Conservation (phyloP, 1,139 yeast genomes). For the Candida tropicalis region DNA sequence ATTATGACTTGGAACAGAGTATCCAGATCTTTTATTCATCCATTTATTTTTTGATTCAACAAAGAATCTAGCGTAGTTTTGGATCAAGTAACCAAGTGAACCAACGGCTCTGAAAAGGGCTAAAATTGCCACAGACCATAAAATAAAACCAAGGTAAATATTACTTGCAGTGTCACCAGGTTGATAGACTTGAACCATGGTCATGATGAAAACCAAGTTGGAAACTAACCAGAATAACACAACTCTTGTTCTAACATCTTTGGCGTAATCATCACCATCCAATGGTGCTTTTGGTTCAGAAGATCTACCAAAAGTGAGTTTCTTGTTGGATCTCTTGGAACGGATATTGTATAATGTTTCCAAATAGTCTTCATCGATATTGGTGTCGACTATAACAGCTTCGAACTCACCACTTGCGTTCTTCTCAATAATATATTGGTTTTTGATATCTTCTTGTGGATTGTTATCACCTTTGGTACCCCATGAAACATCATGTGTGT, state of each 20-base stretch:
- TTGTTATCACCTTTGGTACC: conserved; percentile 94
- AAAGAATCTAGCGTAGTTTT: conserved; percentile 39
- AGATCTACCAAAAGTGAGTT: conserved; percentile 52
- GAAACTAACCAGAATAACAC: conserved; percentile 90
- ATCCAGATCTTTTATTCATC: conserved; percentile 42
- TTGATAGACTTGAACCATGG: conserved; percentile 78
- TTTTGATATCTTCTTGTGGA: conserved; percentile 54
- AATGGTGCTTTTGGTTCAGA: conserved; percentile 31
- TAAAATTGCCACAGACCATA: conserved; percentile 89
- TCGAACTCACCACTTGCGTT: conserved; percentile 70
- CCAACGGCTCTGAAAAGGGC: conserved; percentile 82
- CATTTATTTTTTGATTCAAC: conserved; percentile 48
- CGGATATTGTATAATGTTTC: conserved; percentile 75
- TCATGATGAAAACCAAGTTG: conserved; percentile 78
- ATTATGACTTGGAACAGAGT: conserved; percentile 37
- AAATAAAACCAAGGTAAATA: conserved; percentile 75
- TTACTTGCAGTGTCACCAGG: conserved; percentile 62
- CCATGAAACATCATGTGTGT: conserved; percentile 96
- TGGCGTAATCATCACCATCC: conserved; percentile 85
- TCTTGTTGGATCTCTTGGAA: conserved; percentile 65
- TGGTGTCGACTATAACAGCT: conserved; percentile 86
- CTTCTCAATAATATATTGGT: conserved; percentile 49
- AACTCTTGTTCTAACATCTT: conserved; percentile 91
- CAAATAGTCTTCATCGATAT: conserved; percentile 84
- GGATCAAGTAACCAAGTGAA: conserved; percentile 63